phyloP scores from a whole-genome alignment of 1,139 yeast species.

The Entelexis paramagnoliae region DNA sequence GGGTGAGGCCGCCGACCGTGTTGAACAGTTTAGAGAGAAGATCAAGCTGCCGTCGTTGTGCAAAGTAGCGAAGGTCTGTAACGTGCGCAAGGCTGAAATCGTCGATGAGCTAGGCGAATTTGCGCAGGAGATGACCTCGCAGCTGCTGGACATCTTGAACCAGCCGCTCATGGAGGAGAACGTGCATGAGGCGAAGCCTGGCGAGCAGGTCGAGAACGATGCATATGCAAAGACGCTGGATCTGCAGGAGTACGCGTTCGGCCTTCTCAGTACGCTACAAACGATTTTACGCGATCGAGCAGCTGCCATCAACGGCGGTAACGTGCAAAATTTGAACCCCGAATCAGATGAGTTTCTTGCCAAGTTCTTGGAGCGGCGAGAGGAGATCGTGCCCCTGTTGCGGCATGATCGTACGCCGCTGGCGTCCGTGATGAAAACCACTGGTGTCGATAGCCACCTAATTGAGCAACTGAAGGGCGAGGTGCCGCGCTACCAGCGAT shows the following conservation, averaged over 20 bases:
- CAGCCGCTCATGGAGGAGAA: constrained; percentile 39
- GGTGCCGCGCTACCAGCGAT: constrained; percentile 38
- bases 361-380: constrained; percentile 5
- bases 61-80: background rate
- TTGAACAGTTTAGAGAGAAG: constrained; percentile 8
- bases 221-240: constrained; percentile 67
- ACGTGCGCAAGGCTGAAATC: constrained; percentile 12
- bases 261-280: constrained; percentile 53
- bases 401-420: constrained; percentile 10
- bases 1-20: constrained; percentile 33
- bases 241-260: constrained; percentile 61
- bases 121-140: constrained; percentile 46
- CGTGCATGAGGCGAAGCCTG: constrained; percentile 26
- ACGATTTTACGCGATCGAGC: constrained; percentile 49
- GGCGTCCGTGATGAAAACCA: background rate
- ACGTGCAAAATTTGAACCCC: constrained; percentile 6
- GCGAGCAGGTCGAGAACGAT: constrained; percentile 47
- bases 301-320: constrained; percentile 34
- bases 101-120: constrained; percentile 50
- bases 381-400: constrained; percentile 10
- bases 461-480: constrained; percentile 22
- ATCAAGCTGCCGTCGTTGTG: background rate
- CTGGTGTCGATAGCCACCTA: background rate
- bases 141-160: constrained; percentile 39
- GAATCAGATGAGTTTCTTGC: constrained; percentile 1